A percentile compares a stretch with the other conserved stretches of the same genome.
Conservation (phyloP, 1,284 basidiomycete genomes). For the Sutorius eximius region DNA sequence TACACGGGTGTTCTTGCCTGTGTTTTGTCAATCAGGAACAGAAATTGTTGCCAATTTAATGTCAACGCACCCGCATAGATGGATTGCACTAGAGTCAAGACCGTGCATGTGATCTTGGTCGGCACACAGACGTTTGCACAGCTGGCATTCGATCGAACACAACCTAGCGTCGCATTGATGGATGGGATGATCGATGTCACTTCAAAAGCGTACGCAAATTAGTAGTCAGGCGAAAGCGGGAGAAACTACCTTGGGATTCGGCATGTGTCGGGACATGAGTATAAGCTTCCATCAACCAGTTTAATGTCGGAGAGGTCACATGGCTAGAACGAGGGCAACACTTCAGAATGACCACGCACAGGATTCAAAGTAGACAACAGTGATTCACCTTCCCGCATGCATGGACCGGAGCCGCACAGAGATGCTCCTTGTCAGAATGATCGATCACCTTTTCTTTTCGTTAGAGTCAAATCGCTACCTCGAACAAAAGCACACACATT, state of each 20-base stretch:
- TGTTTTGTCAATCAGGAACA: background rate
- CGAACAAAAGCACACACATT: constrained; percentile 37
- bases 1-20: constrained; percentile 53
- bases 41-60: background rate
- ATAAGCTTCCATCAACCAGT: constrained; percentile 34
- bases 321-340: constrained; percentile 34
- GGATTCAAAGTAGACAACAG: background rate
- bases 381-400: constrained; percentile 51
- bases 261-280: constrained; percentile 47
- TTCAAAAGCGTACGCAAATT: constrained; percentile 1
- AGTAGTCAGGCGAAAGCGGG: no score
- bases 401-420: constrained; percentile 53
- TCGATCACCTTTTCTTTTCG: constrained; percentile 37
- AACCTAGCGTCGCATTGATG: constrained; percentile 54
- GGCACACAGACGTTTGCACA: constrained; percentile 55
- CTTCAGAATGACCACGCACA: background rate
- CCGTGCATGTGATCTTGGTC: constrained; percentile 54
- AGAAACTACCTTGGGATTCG: constrained; percentile 41
- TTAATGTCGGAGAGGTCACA: constrained; percentile 43
- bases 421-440: constrained; percentile 48
- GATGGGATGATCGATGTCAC: constrained; percentile 44
- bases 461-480: background rate
- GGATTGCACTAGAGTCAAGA: constrained; percentile 39
- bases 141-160: constrained; percentile 53
- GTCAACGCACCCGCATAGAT: constrained; percentile 57